These are phyloP conservation scores for Populus ilicifolia DNA, from an alignment of 345 rosid genomes.

Conservation along the genomic window DNA sequence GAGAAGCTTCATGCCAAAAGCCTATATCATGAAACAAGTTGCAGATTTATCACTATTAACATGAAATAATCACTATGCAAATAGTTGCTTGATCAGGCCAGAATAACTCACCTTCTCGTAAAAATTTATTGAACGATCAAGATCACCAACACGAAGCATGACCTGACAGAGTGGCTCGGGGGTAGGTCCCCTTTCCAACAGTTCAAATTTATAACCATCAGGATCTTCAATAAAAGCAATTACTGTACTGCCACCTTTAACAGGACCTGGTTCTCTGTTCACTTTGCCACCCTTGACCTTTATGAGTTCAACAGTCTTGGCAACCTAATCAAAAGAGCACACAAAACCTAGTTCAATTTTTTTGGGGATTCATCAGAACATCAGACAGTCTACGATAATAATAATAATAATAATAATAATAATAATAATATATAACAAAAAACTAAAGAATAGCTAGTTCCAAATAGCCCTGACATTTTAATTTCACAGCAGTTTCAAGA, in stretches of 20 bases:
- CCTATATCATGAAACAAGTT: constrained; percentile 40
- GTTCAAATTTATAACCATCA: constrained; percentile 96
- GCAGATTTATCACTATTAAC: constrained; percentile 1
- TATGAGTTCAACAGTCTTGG: constrained; percentile 76
- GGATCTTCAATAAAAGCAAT: constrained; percentile 96
- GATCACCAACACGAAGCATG: constrained; percentile 99
- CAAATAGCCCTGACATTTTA: not conserved
- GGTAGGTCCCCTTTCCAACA: constrained; percentile 92
- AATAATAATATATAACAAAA: too few relatives aligned
- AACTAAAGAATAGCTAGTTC: not conserved
- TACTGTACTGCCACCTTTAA: constrained; percentile 84
- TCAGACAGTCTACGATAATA: not conserved
- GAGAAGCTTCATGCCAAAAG: constrained; percentile 98
- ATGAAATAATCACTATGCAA: not conserved
- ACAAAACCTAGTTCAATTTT: not conserved
- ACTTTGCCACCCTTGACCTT: constrained; percentile 93
- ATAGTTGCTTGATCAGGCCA: not conserved
- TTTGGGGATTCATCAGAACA: not conserved
- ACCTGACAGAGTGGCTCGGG: constrained; percentile 99
- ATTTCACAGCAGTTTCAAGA: not conserved
- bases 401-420: not conserved
- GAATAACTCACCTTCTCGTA: constrained; percentile 77
- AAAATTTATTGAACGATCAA: constrained; percentile 78
- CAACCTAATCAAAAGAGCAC: constrained; percentile 48
- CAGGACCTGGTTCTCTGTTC: constrained; percentile 88